These are phyloP conservation scores for Graphilbum fragrans DNA, from an alignment of 2,329 filamentous ascomycete genomes.

Conservation along the genomic window DNA sequence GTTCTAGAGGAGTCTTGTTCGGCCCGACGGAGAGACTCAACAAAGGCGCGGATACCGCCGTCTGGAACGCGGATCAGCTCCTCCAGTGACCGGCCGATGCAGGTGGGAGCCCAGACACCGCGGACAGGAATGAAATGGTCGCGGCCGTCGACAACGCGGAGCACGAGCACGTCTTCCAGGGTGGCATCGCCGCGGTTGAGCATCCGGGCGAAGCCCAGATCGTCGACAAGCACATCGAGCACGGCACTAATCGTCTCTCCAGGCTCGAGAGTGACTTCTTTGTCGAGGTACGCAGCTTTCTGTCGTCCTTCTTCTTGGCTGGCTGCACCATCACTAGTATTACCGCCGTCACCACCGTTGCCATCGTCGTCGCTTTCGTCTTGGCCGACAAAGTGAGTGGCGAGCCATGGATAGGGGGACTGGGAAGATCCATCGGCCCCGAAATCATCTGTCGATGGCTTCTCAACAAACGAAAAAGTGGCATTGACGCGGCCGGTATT, in stretches of 20 bases:
- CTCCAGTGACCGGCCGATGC: conserved; percentile 75
- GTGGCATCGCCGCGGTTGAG: conserved; percentile 56
- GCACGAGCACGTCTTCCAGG: conserved; percentile 78
- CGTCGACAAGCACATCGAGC: conserved; percentile 54
- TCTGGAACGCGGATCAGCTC: conserved; percentile 78
- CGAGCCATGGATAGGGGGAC: conserved; percentile 52
- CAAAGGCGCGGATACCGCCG: conserved; percentile 56
- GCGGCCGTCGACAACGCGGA: conserved; percentile 70
- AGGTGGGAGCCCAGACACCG: conserved; percentile 68
- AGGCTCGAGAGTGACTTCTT: conserved; percentile 60
- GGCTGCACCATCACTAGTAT: no score
- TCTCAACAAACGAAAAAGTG: conserved; percentile 67
- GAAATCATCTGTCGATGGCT: conserved; percentile 37
- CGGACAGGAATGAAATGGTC: conserved; percentile 85
- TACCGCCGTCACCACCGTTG: conserved; percentile 10
- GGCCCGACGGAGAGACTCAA: conserved; percentile 14
- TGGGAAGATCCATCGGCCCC: conserved; percentile 11
- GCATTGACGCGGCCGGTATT: conserved; percentile 82
- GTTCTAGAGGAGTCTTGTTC: conserved; percentile 18
- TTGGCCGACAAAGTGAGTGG: conserved; percentile 48
- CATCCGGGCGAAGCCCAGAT: conserved; percentile 48
- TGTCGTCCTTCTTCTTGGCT: no score
- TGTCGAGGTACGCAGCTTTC: conserved; percentile 25
- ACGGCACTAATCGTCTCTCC: conserved; percentile 68
- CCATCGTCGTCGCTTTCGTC: conserved; percentile 21